Base-by-base conservation (phyloP, 805 yeast genomes). In the Saturnispora gosingensis region DNA sequence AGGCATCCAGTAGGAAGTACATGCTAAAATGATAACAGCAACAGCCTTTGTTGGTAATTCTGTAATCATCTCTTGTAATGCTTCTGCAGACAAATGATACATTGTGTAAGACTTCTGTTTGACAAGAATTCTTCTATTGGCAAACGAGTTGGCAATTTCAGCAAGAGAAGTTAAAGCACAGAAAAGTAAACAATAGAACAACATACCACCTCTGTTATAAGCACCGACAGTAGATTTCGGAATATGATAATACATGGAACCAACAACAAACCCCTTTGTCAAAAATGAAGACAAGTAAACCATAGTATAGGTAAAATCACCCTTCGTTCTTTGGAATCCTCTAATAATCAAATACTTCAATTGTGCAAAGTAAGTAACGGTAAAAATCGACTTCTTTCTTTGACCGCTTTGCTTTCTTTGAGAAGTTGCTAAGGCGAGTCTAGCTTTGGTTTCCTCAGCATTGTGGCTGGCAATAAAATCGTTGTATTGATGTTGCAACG, bases 81-180 rank as follows among this genome's bases (percentile, higher is more conserved):
- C 81, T 67, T 81, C 85, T 38, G 83, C 84, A 34, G 85, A 74
- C 38, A 79, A 75, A 54, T 81, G 77, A 61, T 81, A 81, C 72
- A 81, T 72, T 18, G 84, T 80, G 59, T 77, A 81, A 45, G 81
- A 72, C 62, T 76, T 79, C 59, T 81, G 87, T 60, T 81, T 81
- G 55, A 78, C 81, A 47, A 81, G 72, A 57, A 81, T 79, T 16
- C 80, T 77, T 71, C 85, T 76, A 46, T 76, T 77, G 48, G 78
- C 76, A 61, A 78, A 81, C 48, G 81, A 73, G 25, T 78, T 69
- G 59, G 81, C 75, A 57, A 82, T 79, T 68, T 80, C 86, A 63
- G 83, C 81, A 53, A 81, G 67, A 6, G 85, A 78, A 2, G 83
- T 74, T 56, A 81, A 74, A 43, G 83, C 82, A 67, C 80, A 80